These are phyloP conservation scores for Fallopia convolvulus DNA, from an alignment of 148 eudicot species.

Conservation along the genomic window DNA sequence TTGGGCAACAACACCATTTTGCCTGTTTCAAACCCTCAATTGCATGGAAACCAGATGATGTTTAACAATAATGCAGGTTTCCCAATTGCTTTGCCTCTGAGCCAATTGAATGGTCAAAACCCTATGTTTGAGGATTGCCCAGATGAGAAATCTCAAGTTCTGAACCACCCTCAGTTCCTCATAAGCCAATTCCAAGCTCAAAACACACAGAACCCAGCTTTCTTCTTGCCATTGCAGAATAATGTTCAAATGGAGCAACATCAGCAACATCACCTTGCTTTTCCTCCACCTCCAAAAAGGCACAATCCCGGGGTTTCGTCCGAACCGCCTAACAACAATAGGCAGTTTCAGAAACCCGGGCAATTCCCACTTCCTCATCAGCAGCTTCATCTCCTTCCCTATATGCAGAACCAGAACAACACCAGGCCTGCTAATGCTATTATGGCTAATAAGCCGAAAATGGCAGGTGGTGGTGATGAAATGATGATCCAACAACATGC, in stretches of 20 bases:
- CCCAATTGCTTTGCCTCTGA: background rate
- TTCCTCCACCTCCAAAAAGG: conserved; percentile 51
- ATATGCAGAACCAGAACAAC: conserved; percentile 17
- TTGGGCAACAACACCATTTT: background rate
- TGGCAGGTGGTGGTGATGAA: conserved; percentile 36
- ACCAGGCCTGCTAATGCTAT: conserved; percentile 24
- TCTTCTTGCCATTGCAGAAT: conserved; percentile 31
- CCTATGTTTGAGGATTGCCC: conserved; percentile 20
- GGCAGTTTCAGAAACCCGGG: conserved; percentile 22
- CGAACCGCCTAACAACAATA: conserved; percentile 13
- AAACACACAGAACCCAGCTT: conserved; percentile 34
- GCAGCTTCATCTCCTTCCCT: conserved; percentile 19
- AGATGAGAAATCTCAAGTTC: conserved; percentile 44
- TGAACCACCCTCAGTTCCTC: conserved; percentile 34
- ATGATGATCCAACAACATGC: conserved; percentile 35
- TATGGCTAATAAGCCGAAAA: conserved; percentile 27
- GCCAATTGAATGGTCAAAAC: conserved; percentile 4
- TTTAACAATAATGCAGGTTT: background rate
- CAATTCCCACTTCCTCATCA: background rate
- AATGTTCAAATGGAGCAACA: conserved; percentile 14
- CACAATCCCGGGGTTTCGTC: conserved; percentile 48
- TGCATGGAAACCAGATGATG: background rate
- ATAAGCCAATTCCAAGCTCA: conserved; percentile 47
- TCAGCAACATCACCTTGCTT: conserved; percentile 27
- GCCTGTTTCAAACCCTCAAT: background rate